phyloP scores from a whole-genome alignment of 2,329 filamentous ascomycete genomes.

The Colletotrichum tropicicola region DNA sequence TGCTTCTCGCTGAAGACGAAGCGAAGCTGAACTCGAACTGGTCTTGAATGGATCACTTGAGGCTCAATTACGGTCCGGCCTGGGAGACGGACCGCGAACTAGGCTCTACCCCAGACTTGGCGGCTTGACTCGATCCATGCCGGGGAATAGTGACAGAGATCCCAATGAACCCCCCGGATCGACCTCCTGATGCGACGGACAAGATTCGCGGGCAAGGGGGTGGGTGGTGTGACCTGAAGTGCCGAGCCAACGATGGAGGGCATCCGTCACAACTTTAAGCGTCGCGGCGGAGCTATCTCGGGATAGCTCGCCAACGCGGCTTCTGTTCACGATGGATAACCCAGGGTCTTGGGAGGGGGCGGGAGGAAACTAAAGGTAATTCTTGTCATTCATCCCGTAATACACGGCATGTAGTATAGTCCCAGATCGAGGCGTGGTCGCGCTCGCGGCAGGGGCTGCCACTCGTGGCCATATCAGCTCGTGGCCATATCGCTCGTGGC shows the following conservation, averaged over 20 bases:
- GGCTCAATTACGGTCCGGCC: constrained; percentile 1
- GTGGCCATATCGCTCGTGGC: too few relatives aligned
- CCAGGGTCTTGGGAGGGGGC: neutral
- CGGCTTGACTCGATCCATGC: constrained; percentile 4
- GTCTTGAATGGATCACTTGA: constrained; percentile 5
- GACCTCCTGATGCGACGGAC: neutral
- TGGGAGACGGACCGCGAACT: neutral
- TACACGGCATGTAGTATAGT: neutral
- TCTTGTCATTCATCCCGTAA: neutral
- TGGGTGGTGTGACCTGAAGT: neutral
- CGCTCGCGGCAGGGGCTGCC: too few relatives aligned
- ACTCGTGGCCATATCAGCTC: too few relatives aligned
- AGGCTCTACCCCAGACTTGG: constrained; percentile 9
- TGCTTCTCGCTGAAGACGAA: neutral
- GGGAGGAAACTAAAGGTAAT: neutral
- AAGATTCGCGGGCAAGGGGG: neutral
- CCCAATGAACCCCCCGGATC: neutral
- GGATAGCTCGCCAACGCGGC: constrained; percentile 14
- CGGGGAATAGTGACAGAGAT: neutral
- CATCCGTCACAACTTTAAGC: constrained; percentile 9
- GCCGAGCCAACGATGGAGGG: neutral
- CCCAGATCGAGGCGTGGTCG: too few relatives aligned
- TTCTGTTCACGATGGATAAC: constrained; percentile 4
- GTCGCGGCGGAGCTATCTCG: constrained; percentile 18
- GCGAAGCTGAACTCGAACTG: neutral